Base-by-base conservation (phyloP, 768 basidiomycete genomes). In the Collybia nuda region DNA sequence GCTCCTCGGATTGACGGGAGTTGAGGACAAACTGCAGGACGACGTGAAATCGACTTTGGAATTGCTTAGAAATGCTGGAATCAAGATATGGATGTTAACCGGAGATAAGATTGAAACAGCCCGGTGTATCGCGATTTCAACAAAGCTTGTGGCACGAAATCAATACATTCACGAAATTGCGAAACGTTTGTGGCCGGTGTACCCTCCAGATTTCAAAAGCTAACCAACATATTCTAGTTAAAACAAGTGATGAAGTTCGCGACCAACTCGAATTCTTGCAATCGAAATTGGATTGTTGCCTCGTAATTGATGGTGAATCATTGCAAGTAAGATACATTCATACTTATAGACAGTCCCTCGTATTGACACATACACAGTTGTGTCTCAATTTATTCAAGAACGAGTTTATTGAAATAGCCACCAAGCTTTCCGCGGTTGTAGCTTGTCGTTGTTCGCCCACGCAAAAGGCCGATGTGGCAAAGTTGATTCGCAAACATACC, bases 51-150 rank as follows among this genome's bases (percentile, higher is more conserved):
- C 86, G 40, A 97, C 97, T 2, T 71, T 99, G 51, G 97, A 98
- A 69, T 63, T 98, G 46, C 67, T 99, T 55, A 75, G 95, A 57
- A 98, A 98, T 65, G 97, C 96, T 0, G 96, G 96, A 3, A 85
- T 99, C 69, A 97, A 91, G 78, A 98, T 99, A 51, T 99, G 97
- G 97, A 98, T 98, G 97, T 76, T 98, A 60, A 99, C 97, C 0
- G 96, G 97, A 1, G 97, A 99, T 69, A 99, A 98, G 74, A 93
- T 98, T 44, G 97, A 99, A 75, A 99, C 97, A 2, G 97, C 97
- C 4, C 87, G 95, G 32, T 96, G 94, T 68, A 99, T 99, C 62
- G 95, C 96, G 4, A 93, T 98, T 55, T 97, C 94, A 32, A 97
- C 92, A 6, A 98, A 98, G 65, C 74, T 98, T 44, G 97, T 98